Percentiles rank a stretch among this genome's conserved stretches.
Evolutionary conservation across 2,329 filamentous ascomycete species (phyloP).

Genomic region (Aspergillus fumigatiaffinis): DNA sequence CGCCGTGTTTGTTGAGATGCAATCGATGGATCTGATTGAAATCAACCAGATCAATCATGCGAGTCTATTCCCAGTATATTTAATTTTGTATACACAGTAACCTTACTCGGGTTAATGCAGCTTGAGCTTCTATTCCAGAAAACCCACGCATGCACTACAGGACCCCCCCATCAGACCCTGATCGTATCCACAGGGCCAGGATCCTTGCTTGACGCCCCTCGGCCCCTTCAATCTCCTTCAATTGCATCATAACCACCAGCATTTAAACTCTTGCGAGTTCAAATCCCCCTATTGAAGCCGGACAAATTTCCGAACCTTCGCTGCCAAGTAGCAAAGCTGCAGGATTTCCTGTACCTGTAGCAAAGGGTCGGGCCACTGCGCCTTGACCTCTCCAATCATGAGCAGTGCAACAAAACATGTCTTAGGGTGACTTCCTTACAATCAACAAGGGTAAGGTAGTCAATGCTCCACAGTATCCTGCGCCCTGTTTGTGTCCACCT

Average conservation of each 20-base stretch:
- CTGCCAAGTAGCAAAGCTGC: neutral
- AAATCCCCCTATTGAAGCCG: no score
- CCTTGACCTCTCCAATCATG: neutral
- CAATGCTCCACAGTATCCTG: neutral
- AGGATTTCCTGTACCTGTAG: no score
- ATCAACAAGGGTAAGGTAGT: neutral
- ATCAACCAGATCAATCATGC: neutral
- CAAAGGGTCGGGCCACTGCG: neutral
- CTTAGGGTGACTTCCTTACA: neutral
- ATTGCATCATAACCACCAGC: neutral
- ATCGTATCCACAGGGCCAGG: neutral
- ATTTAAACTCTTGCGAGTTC: neutral
- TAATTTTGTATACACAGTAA: neutral
- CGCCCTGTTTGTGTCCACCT: no score
- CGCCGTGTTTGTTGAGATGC: neutral
- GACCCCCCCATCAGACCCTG: neutral
- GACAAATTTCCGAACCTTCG: neutral
- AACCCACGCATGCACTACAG: neutral
- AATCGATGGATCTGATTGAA: neutral
- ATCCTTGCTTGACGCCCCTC: neutral
- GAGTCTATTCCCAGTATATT: neutral
- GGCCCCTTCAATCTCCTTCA: neutral
- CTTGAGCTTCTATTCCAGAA: neutral
- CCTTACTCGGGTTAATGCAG: no score
- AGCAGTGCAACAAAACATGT: neutral